Conservation (phyloP, 768 basidiomycete species). For the Mycena galericulata region DNA sequence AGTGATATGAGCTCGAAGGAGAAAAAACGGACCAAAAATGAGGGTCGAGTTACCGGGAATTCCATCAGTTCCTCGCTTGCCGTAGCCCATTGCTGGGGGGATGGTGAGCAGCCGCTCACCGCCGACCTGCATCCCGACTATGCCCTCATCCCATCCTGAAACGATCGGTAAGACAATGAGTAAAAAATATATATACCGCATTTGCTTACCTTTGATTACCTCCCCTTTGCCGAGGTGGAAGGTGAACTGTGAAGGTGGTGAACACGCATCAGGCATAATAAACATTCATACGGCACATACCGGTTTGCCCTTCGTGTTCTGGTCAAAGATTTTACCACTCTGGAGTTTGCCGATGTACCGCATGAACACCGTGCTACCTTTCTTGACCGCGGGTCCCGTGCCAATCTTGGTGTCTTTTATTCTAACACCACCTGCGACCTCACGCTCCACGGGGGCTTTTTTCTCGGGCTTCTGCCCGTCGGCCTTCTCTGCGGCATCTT, state of each 20-base stretch:
- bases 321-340: conserved; percentile 82
- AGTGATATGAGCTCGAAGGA: neutral
- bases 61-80: conserved; percentile 63
- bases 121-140: conserved; percentile 91
- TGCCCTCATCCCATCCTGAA: conserved; percentile 90
- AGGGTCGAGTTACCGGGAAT: conserved; percentile 89
- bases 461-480: conserved; percentile 53
- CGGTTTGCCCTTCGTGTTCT: conserved; percentile 87
- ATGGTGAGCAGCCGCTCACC: conserved; percentile 88
- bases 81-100: conserved; percentile 79
- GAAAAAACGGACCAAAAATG: conserved; percentile 71
- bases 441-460: conserved; percentile 49
- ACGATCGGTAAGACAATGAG: conserved; percentile 7
- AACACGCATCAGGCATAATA: neutral
- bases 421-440: conserved; percentile 79
- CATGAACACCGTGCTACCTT: conserved; percentile 86
- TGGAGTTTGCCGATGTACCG: conserved; percentile 93
- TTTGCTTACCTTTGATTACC: conserved; percentile 85
- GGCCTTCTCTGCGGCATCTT: conserved; percentile 58
- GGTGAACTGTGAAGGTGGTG: conserved; percentile 60
- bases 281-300: conserved; percentile 56
- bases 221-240: conserved; percentile 89
- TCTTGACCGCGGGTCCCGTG: conserved; percentile 87
- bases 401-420: conserved; percentile 83
- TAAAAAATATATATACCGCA: conserved; percentile 25